Evolutionary conservation across 306 rosid genomes (phyloP).

Genomic region (Comarum palustre): DNA sequence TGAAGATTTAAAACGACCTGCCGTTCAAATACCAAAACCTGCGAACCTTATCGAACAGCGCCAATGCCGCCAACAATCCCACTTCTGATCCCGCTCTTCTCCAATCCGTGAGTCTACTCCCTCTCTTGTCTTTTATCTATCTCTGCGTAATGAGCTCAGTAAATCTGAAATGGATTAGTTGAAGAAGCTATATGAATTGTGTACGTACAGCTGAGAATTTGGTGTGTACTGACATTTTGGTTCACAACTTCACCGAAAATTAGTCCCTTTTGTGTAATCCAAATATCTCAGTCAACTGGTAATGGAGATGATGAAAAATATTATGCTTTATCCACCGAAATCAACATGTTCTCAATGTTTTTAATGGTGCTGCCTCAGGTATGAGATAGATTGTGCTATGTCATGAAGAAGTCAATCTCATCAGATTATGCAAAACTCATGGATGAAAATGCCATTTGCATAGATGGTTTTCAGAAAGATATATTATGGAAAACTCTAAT

Average conservation of each 20-base stretch:
- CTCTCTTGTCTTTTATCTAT: neutral
- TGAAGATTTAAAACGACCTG: too few relatives aligned
- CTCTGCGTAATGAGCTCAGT: neutral
- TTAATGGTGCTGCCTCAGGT: conserved; percentile 72
- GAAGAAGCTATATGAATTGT: conserved; percentile 66
- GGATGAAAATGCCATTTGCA: neutral
- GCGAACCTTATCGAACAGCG: conserved; percentile 56
- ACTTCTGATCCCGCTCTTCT: conserved; percentile 80
- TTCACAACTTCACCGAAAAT: neutral
- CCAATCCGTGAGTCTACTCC: conserved; percentile 51
- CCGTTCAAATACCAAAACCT: too few relatives aligned
- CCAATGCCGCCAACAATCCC: conserved; percentile 68
- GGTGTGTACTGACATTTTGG: conserved; percentile 16
- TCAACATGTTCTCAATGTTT: neutral
- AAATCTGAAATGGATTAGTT: conserved; percentile 35
- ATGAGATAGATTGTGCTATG: neutral
- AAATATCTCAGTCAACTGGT: neutral
- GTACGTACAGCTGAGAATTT: conserved; percentile 72
- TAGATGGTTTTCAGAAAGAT: conserved; percentile 1
- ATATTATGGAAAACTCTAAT: conserved; percentile 5
- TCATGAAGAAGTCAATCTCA: conserved; percentile 5
- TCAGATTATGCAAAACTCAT: neutral
- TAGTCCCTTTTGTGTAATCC: neutral
- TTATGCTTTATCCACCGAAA: neutral
- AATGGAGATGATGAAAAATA: neutral